A percentile compares a stretch with the other conserved stretches of the same genome.
These are phyloP conservation scores for Solanum virginianum DNA, from an alignment of 257 asterid species.

Conservation along the genomic window DNA sequence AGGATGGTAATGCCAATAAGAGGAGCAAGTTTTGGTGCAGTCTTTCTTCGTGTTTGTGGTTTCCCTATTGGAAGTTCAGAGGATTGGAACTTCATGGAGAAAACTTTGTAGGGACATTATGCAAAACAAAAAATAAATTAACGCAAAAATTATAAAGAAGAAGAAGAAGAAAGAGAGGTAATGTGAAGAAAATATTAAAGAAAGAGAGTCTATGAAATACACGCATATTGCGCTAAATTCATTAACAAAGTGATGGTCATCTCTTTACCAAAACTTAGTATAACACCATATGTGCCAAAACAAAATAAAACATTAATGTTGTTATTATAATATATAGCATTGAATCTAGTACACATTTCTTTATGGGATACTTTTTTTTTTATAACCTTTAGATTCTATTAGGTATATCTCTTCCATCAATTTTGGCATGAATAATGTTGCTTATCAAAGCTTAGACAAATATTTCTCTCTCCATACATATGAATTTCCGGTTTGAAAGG, in stretches of 20 bases:
- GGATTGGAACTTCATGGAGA: constrained; percentile 42
- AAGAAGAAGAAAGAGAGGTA: not conserved
- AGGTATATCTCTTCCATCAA: no score
- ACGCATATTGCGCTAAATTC: constrained; percentile 1
- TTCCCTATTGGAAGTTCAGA: constrained; percentile 38
- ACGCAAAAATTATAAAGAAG: not conserved
- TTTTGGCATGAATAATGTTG: not conserved
- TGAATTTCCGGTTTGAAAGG: not conserved
- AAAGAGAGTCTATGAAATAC: not conserved
- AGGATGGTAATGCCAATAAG: constrained; percentile 26
- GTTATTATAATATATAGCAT: not conserved
- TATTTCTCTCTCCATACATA: not conserved
- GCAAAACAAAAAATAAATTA: not conserved
- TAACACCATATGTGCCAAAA: not conserved
- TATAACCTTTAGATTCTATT: not conserved
- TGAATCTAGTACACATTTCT: not conserved
- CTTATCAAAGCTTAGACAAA: not conserved
- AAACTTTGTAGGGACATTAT: not conserved
- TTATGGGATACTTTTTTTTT: not conserved
- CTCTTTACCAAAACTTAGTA: not conserved
- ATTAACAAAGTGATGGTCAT: not conserved
- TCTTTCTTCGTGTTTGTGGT: constrained; percentile 31
- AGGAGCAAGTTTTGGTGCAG: constrained; percentile 24
- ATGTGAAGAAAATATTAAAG: not conserved
- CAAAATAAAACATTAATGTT: not conserved